Percentiles rank a stretch among this genome's conserved stretches.
phyloP scores from a whole-genome alignment of 495 filamentous ascomycete genomes.

The Articulospora tetracladia region DNA sequence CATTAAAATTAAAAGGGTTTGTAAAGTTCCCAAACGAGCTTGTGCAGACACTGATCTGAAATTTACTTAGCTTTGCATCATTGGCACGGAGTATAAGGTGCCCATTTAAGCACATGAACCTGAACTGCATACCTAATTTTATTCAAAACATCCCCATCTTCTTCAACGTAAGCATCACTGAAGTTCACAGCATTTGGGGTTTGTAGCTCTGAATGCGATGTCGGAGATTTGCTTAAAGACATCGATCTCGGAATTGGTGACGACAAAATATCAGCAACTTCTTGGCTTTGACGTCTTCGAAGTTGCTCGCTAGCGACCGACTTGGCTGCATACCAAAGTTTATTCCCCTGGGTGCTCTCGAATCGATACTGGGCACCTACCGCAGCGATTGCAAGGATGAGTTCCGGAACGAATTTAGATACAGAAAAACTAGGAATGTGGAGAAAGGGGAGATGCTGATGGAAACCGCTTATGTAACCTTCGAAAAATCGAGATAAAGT shows the following conservation, averaged over 20 bases:
- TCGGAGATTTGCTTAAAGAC: neutral
- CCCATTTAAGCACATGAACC: too few relatives aligned
- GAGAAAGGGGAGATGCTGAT: constrained; percentile 65
- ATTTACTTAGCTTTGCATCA: neutral
- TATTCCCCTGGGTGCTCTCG: constrained; percentile 61
- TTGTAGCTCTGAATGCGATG: neutral
- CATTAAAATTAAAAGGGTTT: constrained; percentile 52
- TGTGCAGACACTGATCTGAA: constrained; percentile 27
- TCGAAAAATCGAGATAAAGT: constrained; percentile 62
- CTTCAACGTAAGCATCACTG: neutral
- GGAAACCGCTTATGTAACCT: constrained; percentile 63
- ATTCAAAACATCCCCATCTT: neutral
- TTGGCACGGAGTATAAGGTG: neutral
- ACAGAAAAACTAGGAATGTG: constrained; percentile 60
- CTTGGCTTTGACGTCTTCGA: constrained; percentile 45
- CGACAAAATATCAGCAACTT: constrained; percentile 27
- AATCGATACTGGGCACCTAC: constrained; percentile 69
- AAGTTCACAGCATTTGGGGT: neutral
- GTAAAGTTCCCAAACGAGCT: constrained; percentile 50
- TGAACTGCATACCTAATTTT: constrained; percentile 4
- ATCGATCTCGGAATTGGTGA: neutral
- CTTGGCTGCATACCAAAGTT: constrained; percentile 65
- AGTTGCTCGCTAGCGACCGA: constrained; percentile 51
- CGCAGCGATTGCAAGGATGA: constrained; percentile 60
- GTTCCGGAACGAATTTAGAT: constrained; percentile 49